These are phyloP conservation scores for Podospora anserina DNA, from an alignment of 495 filamentous ascomycete genomes.

Conservation along the genomic window DNA sequence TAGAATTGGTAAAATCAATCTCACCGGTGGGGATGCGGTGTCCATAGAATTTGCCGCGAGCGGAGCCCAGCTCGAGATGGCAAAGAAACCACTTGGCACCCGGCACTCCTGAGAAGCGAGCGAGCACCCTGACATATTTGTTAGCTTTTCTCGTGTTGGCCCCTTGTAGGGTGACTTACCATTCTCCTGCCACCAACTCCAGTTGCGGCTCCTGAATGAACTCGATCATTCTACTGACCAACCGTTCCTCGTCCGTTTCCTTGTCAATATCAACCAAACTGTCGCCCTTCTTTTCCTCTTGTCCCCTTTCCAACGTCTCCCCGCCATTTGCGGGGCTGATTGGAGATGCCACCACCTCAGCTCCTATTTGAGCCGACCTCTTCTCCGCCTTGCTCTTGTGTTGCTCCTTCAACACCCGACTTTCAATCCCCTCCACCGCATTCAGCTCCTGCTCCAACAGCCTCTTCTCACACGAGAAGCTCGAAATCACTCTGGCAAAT, in stretches of 20 bases:
- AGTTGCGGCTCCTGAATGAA: conserved; percentile 43
- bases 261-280: background rate
- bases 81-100: conserved; percentile 50
- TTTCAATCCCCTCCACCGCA: conserved; percentile 34
- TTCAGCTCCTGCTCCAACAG: conserved; percentile 39
- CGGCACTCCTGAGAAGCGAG: conserved; percentile 40
- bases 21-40: conserved; percentile 38
- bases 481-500: conserved; percentile 34
- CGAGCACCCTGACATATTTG: conserved; percentile 31
- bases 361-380: conserved; percentile 8
- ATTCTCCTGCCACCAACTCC: conserved; percentile 43
- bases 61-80: conserved; percentile 40
- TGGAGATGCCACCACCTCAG: background rate
- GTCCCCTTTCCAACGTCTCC: conserved; percentile 1
- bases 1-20: conserved; percentile 38
- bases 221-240: conserved; percentile 39
- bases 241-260: conserved; percentile 31
- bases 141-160: too few species aligned
- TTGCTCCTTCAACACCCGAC: conserved; percentile 23
- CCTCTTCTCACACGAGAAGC: conserved; percentile 37
- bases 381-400: conserved; percentile 22
- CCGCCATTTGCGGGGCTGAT: too few species aligned
- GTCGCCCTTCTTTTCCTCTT: background rate
- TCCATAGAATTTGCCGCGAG: conserved; percentile 37
- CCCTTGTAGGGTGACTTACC: conserved; percentile 19